phyloP scores from a whole-genome alignment of 2,329 filamentous ascomycete species.

The Nectriaceae sp. region DNA sequence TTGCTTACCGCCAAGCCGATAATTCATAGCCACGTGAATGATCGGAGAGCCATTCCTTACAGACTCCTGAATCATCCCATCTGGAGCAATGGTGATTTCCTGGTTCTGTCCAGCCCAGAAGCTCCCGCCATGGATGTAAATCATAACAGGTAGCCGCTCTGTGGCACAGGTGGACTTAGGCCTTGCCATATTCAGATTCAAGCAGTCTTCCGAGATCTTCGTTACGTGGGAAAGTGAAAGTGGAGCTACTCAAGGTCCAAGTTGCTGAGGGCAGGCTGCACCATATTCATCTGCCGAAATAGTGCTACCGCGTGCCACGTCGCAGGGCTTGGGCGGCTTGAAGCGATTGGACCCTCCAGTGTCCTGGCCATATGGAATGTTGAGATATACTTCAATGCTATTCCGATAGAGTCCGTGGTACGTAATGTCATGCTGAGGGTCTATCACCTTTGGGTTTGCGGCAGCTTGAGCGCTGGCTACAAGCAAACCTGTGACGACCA shows the following conservation, averaged over 20 bases:
- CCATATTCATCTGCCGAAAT: conserved; percentile 43
- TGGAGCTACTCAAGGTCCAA: conserved; percentile 31
- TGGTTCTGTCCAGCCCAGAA: conserved; percentile 34
- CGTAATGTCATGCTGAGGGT: conserved; percentile 32
- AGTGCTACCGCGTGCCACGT: conserved; percentile 31
- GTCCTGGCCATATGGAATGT: conserved; percentile 49
- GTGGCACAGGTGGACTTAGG: conserved; percentile 23
- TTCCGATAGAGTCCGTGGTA: conserved; percentile 46
- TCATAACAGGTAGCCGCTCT: conserved; percentile 37
- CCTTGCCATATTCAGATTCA: conserved; percentile 38
- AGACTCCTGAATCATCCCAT: conserved; percentile 48
- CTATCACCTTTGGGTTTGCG: conserved; percentile 9
- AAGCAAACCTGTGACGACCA: neutral
- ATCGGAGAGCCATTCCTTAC: conserved; percentile 41
- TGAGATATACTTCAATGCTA: conserved; percentile 48
- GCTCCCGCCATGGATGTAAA: conserved; percentile 36
- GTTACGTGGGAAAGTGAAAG: conserved; percentile 39
- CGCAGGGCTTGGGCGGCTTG: conserved; percentile 42
- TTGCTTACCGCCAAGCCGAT: conserved; percentile 24
- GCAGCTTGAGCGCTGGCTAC: neutral
- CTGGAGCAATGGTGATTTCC: conserved; percentile 40
- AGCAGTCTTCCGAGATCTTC: conserved; percentile 38
- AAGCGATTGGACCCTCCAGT: conserved; percentile 48
- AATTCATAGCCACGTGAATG: conserved; percentile 38
- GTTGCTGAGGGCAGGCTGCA: conserved; percentile 45